Evolutionary conservation across 2,329 filamentous ascomycete genomes (phyloP), one percentile per base, ranked within the genome.

Genomic region (Colletotrichum tabaci): DNA sequence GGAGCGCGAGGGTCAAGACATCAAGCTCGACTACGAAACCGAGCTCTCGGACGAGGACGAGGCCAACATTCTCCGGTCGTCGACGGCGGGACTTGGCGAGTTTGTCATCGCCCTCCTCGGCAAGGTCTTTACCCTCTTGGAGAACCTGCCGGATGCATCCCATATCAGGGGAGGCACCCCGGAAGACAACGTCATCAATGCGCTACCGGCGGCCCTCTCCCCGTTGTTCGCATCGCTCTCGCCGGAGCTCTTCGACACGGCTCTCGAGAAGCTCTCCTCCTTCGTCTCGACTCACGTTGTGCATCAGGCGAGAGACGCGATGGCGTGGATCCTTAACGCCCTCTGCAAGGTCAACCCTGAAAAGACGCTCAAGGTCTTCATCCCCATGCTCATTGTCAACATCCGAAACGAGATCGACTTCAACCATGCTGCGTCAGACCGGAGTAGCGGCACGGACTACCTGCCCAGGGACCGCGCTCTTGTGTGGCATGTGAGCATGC

Each of bases 271-370:
- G 85, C 91, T 99, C 76, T 93, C 95, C 2, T 90, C 94, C 42
- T 99, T 99, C 80, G 93, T 98, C 35, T 92, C 93, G 1, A 94
- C 94, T 74, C 96, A 98, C 83, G 96, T 99, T 60, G 96, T 99
- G 21, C 95, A 99, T 77, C 96, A 98, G 82, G 96, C 96, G 64
- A 88, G 96, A 75, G 96, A 99, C 85, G 96, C 96, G 9, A 98
- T 99, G 93, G 96, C 97, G 1, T 99, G 98, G 88, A 98, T 98
- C 65, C 94, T 96, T 83, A 98, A 98, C 81, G 94, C 94, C 0
- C 87, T 99, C 30, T 98, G 96, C 87, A 98, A 98, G 83, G 94
- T 97, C 75, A 94, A 97, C 76, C 95, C 97, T 0, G 92, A 96
- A 79, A 98, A 98, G 84, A 95, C 96, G 0, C 86, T 99, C 61